phyloP scores from a whole-genome alignment of 345 rosid genomes.

The Durio zibethinus region DNA sequence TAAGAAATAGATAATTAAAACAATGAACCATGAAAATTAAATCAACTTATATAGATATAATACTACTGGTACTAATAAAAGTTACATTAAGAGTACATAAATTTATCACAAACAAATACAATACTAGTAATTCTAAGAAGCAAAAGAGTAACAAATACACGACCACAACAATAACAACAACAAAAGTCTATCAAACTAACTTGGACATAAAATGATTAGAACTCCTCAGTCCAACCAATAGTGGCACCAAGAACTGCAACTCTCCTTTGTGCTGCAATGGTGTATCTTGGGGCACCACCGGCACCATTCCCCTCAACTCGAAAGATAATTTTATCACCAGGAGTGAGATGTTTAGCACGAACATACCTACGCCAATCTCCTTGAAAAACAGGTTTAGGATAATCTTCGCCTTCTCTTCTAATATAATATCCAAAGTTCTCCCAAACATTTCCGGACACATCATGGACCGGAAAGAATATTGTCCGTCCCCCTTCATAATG shows the following conservation, averaged over 20 bases:
- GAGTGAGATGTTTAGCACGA: not conserved
- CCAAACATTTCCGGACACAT: not conserved
- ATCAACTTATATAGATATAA: no score
- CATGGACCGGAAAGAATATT: not conserved
- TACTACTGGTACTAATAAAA: no score
- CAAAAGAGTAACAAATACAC: not conserved
- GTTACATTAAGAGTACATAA: no score
- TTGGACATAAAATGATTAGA: not conserved
- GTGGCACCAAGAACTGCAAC: not conserved
- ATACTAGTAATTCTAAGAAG: no score
- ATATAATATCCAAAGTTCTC: not conserved
- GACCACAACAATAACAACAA: not conserved
- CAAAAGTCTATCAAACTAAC: not conserved
- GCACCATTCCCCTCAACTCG: not conserved
- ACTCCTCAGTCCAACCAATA: not conserved
- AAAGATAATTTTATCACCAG: slow-evolving; percentile 7
- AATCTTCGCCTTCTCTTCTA: not conserved
- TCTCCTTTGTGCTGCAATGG: slow-evolving; percentile 3
- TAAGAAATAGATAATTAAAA: no score
- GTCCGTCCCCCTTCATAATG: not conserved
- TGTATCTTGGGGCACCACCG: not conserved
- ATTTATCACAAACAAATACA: no score
- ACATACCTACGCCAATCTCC: not conserved
- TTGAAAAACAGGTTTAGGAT: not conserved
- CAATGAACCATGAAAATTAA: no score